Conservation (phyloP, 805 yeast genomes). For the Candida stauntonica region DNA sequence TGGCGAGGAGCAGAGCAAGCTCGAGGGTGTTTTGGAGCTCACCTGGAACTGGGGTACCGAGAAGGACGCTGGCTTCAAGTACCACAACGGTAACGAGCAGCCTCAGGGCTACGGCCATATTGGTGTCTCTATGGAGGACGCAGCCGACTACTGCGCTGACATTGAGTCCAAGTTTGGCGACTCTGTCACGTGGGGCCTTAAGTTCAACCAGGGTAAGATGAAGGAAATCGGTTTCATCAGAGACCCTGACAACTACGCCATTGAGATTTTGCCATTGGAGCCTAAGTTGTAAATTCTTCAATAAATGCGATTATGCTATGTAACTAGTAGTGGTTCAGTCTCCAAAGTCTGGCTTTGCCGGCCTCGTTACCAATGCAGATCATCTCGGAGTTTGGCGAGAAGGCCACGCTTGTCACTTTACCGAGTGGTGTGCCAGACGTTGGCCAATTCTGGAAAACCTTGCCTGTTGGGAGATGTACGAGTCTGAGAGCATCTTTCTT, state of each 20-base stretch:
- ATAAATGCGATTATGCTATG: not conserved
- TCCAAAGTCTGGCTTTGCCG: slow-evolving; percentile 88
- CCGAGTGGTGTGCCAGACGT: slow-evolving; percentile 96
- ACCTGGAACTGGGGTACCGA: slow-evolving; percentile 98
- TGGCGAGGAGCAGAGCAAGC: slow-evolving; percentile 31
- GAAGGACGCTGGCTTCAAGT: slow-evolving; percentile 62
- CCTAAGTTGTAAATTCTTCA: slow-evolving; percentile 9
- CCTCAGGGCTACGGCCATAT: slow-evolving; percentile 87
- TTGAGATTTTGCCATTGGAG: slow-evolving; percentile 60
- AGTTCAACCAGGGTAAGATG: slow-evolving; percentile 51
- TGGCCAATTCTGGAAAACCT: slow-evolving; percentile 94
- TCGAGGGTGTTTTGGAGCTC: slow-evolving; percentile 78
- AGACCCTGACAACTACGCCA: slow-evolving; percentile 89
- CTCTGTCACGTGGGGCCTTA: slow-evolving; percentile 54
- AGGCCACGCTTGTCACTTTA: slow-evolving; percentile 75
- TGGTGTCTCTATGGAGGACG: slow-evolving; percentile 64
- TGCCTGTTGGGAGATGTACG: slow-evolving; percentile 83
- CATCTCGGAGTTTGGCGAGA: slow-evolving; percentile 79
- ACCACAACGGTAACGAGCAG: slow-evolving; percentile 78
- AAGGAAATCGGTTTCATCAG: slow-evolving; percentile 64
- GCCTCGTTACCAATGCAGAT: slow-evolving; percentile 86
- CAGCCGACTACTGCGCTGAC: slow-evolving; percentile 50
- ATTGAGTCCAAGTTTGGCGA: slow-evolving; percentile 43
- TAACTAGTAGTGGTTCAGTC: slow-evolving; percentile 72
- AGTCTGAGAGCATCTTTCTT: slow-evolving; percentile 81